Base-by-base conservation (phyloP, 257 asterid species). In the Primulina huaijiensis region DNA sequence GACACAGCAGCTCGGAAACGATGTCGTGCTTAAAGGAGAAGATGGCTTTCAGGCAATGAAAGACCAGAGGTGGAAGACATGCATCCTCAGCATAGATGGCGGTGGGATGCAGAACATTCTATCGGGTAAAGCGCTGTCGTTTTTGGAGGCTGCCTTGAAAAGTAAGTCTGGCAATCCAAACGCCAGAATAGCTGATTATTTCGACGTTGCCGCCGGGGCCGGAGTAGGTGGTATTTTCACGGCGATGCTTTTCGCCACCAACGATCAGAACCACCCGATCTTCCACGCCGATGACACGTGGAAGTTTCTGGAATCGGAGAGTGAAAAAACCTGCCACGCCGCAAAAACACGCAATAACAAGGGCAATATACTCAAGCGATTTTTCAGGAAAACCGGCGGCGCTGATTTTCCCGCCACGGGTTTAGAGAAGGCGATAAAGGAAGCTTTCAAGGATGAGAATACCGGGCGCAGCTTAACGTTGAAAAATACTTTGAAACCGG, bases 171-270 rank as follows among this genome's bases (percentile, higher is more conserved):
- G 92, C 10, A 82, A 89, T 65, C 83, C 90, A 2, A 85, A 89
- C 61, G 97, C 99, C 6, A 76, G 90, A 73, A 85, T 94, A 60
- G 96, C 97, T 8, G 97, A 94, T 72, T 94, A 85, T 60, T 91
- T 94, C 78, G 99, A 94, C 78, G 97, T 94, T 11, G 96, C 96
- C 4, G 87, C 94, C 10, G 99, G 99, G 5, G 84, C 92, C 53
- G 97, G 99, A 55, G 83, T 89, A 55, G 99, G 99, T 2, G 99
- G 99, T 0, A 83, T 94, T 12, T 94, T 91, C 81, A 79, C 93
- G 74, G 87, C 96, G 78, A 94, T 94, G 99, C 86, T 94, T 5
- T 91, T 94, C 75, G 95, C 92, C 27, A 65, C 95, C 12, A 71
- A 71, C 46, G 93, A 86, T 80, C 80, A 73, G 53, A 73, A 50